Percentiles rank a stretch among this genome's conserved stretches.
Conservation (phyloP, 2,329 filamentous ascomycete genomes). For the Aspergillus intermedius region DNA sequence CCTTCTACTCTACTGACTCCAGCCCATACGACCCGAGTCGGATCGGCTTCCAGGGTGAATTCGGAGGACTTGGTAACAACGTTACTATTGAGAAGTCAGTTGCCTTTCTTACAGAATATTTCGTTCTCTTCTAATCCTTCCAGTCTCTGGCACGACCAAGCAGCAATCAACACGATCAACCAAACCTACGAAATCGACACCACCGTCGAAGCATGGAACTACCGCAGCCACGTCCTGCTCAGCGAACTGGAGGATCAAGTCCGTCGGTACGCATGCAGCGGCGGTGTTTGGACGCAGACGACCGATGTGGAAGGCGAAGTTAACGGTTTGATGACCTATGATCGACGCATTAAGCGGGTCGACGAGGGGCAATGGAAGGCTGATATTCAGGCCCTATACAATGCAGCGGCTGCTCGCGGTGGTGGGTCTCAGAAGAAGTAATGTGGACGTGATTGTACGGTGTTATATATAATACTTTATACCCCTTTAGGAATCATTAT, state of each 20-base stretch:
- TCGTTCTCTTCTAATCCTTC: neutral
- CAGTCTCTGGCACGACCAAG: conserved; percentile 59
- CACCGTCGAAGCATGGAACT: conserved; percentile 58
- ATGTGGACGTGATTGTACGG: neutral
- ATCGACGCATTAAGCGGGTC: conserved; percentile 52
- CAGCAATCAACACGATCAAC: conserved; percentile 55
- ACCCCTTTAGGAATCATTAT: neutral
- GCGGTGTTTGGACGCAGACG: conserved; percentile 66
- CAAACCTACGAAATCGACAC: conserved; percentile 62
- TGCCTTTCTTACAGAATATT: neutral
- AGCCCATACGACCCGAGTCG: conserved; percentile 52
- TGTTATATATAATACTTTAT: neutral
- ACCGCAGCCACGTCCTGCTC: conserved; percentile 52
- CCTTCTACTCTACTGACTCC: conserved; percentile 56
- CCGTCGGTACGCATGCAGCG: conserved; percentile 56
- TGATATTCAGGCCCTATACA: conserved; percentile 56
- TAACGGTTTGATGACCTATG: conserved; percentile 64
- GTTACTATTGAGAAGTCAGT: conserved; percentile 51
- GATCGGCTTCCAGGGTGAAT: conserved; percentile 65
- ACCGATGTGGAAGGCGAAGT: conserved; percentile 70
- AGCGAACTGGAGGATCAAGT: conserved; percentile 44
- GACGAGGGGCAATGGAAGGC: conserved; percentile 53
- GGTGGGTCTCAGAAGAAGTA: conserved; percentile 1
- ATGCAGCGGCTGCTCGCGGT: conserved; percentile 40
- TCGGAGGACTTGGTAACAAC: conserved; percentile 63